Base-by-base conservation (phyloP, 164 flowering plant genomes). In the Vitis rupestris region DNA sequence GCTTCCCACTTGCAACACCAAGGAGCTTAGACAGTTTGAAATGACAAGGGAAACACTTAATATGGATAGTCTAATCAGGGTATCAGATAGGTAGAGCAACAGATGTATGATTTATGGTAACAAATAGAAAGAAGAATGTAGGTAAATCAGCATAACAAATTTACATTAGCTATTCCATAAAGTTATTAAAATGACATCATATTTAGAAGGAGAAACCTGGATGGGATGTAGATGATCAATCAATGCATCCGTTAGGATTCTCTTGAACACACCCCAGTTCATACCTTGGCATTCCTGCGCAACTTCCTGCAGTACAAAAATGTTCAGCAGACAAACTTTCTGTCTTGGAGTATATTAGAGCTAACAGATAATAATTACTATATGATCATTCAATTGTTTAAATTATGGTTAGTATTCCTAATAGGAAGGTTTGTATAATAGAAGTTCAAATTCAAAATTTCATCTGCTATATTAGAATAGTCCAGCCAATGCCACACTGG, bases 191-290 rank as follows among this genome's bases (percentile, higher is more conserved):
- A 47, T 27, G 54, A 9, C 8, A 49, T 12, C 19, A 62, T 30
- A 19, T 49, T 58, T 27, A 31, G 16, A 37, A 13, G 27, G 4
- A 58, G 48, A 65, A 58, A 90, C 98, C 97, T 95, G 99, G 75
- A 95, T 88, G 64, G 99, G 99, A 69, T 82, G 82, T 68, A 95
- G 81, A 85, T 95, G 99, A 68, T 83, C 85, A 68, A 95, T 75
- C 82, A 92, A 78, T 61, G 97, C 90, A 78, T 92, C 96, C 10
- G 93, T 67, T 55, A 95, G 83, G 55, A 83, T 77, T 67, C 80
- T 10, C 74, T 91, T 95, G 77, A 91, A 95, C 19, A 86, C 70
- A 44, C 99, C 99, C 98, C 97, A 93, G 68, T 74, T 95, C 97
- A 95, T 86, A 70, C 79, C 83, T 74, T 77, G 80, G 78, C 98